Base-by-base conservation (phyloP, 2,329 filamentous ascomycete genomes). In the Ophiostoma pallidulum region DNA sequence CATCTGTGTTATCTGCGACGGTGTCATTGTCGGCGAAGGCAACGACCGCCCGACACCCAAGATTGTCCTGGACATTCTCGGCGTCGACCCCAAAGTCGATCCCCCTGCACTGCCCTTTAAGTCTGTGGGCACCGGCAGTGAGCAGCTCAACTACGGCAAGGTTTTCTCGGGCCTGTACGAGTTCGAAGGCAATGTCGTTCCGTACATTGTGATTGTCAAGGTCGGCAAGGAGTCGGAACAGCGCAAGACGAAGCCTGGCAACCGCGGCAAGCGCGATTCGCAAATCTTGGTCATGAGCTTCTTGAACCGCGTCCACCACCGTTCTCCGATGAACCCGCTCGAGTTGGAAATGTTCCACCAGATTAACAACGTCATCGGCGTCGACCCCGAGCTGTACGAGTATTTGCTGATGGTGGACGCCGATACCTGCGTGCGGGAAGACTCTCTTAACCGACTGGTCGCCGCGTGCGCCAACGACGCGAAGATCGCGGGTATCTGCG, bases 291-390 rank as follows among this genome's bases (percentile, higher is more conserved):
- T 97, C 42, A 90, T 98, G 82, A 91, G 85, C 68, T 98, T 98
- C 77, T 78, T 98, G 58, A 98, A 98, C 69, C 87, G 91, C 51
- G 92, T 98, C 39, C 92, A 98, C 63, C 87, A 97, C 66, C 86
- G 90, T 53, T 74, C 86, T 2, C 84, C 91, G 1, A 98, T 98
- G 92, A 92, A 84, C 53, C 92, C 92, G 14, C 80, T 98, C 12
- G 92, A 98, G 64, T 72, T 98, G 39, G 92, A 98, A 65, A 94
- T 97, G 75, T 97, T 96, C 72, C 92, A 98, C 62, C 92, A 98
- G 64, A 88, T 98, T 71, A 95, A 96, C 75, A 98, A 98, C 63
- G 87, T 98, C 57, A 98, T 98, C 53, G 92, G 92, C 58, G 92
- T 98, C 14, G 90, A 98, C 58, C 92, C 92, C 3, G 90, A 96